Evolutionary conservation across 306 rosid species (phyloP), one percentile per base, ranked within the genome.

Genomic region (Quercus cerris): DNA sequence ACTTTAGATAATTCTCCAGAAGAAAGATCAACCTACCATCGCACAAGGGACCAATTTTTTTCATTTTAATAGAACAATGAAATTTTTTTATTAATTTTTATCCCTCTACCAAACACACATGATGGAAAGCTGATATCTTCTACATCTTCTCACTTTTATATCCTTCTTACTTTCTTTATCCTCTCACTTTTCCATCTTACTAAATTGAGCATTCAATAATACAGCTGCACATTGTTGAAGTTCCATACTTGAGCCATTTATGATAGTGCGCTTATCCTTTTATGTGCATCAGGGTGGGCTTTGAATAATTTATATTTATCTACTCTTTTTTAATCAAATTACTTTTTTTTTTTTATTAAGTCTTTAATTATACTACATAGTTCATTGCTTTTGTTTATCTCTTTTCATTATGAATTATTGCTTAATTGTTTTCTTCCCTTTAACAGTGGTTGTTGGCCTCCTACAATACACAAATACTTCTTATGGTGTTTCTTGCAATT

Each of bases 371-470:
- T 49, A 49, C 54, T 3, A 12, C 54, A 12, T 2, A 12, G 54
- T 49, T 49, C 54, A 49, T 49, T 31, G 18, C 33, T 51, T 46
- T 63, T 69, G 58, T 71, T 73, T 4, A 3, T 35, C 38, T 63
- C 31, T 73, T 49, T 77, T 82, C 71, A 52, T 66, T 20, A 15
- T 75, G 66, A 49, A 33, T 31, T 31, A n/a, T 74, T 70, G 56
- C 55, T 78, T 71, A n/a, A 76, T 79, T 70, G 22, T 70, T 66
- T 80, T 77, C 67, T 81, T 46, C 56, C 58, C 75, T 81, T 14
- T 69, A 25, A 85, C 89, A 93, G 99, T 95, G 98, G 97, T 76
- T 93, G 82, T 79, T 95, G 88, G 91, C 91, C 79, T 85, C 97
- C 14, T 90, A 95, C 91, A 90, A 95, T 77, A 93, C 90, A 76